Conservation (phyloP, 441 rosid species). For the Eruca vesicaria region DNA sequence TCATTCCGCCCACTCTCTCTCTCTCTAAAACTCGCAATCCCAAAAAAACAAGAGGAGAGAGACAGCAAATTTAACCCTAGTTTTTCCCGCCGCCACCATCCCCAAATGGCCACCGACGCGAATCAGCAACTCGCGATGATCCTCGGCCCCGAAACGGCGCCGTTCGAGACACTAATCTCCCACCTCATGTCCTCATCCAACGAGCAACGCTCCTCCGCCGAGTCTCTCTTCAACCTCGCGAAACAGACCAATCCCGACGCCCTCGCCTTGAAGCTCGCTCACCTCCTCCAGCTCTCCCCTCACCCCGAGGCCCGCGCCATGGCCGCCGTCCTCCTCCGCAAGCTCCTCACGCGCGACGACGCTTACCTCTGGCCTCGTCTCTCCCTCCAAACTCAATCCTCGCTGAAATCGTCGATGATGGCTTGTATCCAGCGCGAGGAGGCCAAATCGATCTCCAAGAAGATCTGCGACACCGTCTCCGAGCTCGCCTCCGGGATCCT, state of each 20-base stretch:
- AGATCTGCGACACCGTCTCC: constrained; percentile 89
- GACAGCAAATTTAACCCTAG: constrained; percentile 33
- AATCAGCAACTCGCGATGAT: constrained; percentile 72
- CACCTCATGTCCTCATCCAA: constrained; percentile 91
- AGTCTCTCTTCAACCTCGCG: constrained; percentile 80
- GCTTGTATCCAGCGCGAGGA: constrained; percentile 74
- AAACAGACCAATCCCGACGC: constrained; percentile 86
- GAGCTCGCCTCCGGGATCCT: constrained; percentile 90
- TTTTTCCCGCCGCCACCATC: constrained; percentile 37
- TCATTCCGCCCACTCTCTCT: constrained; percentile 14
- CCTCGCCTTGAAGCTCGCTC: constrained; percentile 80
- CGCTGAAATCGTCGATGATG: constrained; percentile 69
- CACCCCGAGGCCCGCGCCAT: constrained; percentile 83
- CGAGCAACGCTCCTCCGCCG: constrained; percentile 93
- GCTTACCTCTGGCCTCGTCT: constrained; percentile 86
- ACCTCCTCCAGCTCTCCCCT: constrained; percentile 72
- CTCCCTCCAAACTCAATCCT: constrained; percentile 64
- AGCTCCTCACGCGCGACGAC: constrained; percentile 86
- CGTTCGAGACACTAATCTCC: constrained; percentile 82
- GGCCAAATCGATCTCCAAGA: constrained; percentile 71
- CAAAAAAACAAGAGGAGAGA: constrained; percentile 26
- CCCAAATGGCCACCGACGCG: constrained; percentile 71
- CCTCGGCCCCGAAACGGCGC: constrained; percentile 77
- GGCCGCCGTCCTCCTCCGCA: constrained; percentile 94
- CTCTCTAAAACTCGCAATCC: constrained; percentile 12